These are phyloP conservation scores for Helichrysum umbraculigerum DNA, from an alignment of 129 eudicot genomes.

Conservation along the genomic window DNA sequence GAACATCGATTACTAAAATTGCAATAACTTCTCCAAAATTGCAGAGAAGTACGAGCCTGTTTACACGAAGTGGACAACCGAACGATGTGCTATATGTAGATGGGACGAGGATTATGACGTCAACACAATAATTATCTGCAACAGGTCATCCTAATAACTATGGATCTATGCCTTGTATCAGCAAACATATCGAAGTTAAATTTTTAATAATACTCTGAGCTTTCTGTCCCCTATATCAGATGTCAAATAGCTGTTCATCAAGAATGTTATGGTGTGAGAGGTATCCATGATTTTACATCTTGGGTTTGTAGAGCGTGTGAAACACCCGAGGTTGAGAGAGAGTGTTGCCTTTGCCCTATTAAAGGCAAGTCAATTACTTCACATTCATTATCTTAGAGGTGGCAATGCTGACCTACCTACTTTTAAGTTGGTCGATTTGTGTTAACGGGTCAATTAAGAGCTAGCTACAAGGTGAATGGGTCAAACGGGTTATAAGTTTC, in stretches of 20 bases:
- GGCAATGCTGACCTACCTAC: background rate
- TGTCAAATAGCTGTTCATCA: constrained; percentile 97
- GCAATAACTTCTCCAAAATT: constrained; percentile 8
- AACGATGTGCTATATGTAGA: constrained; percentile 81
- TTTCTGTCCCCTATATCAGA: constrained; percentile 36
- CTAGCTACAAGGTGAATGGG: background rate
- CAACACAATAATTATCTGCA: constrained; percentile 80
- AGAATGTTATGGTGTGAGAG: constrained; percentile 87
- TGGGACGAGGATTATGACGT: constrained; percentile 92
- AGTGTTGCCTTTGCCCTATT: constrained; percentile 95
- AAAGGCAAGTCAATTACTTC: constrained; percentile 57
- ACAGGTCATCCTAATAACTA: constrained; percentile 47
- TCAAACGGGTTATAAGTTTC: background rate
- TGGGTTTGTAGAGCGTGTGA: constrained; percentile 99
- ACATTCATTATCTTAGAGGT: background rate
- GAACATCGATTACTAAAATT: background rate
- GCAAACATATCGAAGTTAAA: background rate
- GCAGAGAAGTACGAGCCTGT: constrained; percentile 71
- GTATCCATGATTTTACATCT: constrained; percentile 67
- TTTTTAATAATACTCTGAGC: background rate
- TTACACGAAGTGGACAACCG: constrained; percentile 75
- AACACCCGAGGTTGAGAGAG: constrained; percentile 67
- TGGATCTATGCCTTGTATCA: background rate
- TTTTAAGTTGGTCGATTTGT: background rate
- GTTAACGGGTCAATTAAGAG: background rate